Base-by-base conservation (phyloP, 331 rosid species). In the Cydonia oblonga region DNA sequence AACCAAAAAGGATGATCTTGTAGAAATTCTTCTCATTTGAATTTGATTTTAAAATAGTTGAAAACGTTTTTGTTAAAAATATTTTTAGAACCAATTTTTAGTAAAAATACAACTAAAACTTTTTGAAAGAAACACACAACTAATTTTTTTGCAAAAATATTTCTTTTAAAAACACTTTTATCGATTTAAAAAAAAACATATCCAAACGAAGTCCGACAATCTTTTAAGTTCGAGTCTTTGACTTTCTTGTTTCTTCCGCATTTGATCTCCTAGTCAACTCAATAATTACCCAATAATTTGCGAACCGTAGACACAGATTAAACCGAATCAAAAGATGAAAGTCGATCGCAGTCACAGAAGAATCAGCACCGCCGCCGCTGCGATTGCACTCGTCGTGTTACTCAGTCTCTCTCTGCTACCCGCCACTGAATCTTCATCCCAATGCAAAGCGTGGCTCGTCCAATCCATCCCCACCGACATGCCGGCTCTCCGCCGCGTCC, bases 391-490 rank as follows among this genome's bases (percentile, higher is more conserved):
- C 9, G 69, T 72, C 24, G n/a, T 69, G n/a, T 68, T 76, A 63
- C 6, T 72, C 77, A 72, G 44, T 40, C 72, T 80, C 20, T 81
- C 44, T 64, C 73, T 35, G 52, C 82, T 87, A 16, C 78, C 72
- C 11, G n/a, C 65, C 65, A 74, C 84, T 12, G 75, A 71, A 10
- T 68, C 78, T 52, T 72, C 79, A 10, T 70, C 71, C 46, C 69
- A 73, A 42, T 92, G 98, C 80, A 87, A 91, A 80, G 92, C 96
- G 56, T 93, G 98, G 97, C 83, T 93, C 54, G 98, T 89, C 49
- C 98, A 90, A 76, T 93, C 98, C 46, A 86, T 89, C 64, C 98
- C 98, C 67, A 90, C 98, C 80, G 87, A 89, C 58, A 86, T 89
- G 97, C 97, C 92, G 19, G 72, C 79, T 42, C 91, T 89, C 70